Percentiles rank a stretch among this genome's conserved stretches.
Conservation (phyloP, 345 rosid species). For the Eucalyptus polyanthemos region DNA sequence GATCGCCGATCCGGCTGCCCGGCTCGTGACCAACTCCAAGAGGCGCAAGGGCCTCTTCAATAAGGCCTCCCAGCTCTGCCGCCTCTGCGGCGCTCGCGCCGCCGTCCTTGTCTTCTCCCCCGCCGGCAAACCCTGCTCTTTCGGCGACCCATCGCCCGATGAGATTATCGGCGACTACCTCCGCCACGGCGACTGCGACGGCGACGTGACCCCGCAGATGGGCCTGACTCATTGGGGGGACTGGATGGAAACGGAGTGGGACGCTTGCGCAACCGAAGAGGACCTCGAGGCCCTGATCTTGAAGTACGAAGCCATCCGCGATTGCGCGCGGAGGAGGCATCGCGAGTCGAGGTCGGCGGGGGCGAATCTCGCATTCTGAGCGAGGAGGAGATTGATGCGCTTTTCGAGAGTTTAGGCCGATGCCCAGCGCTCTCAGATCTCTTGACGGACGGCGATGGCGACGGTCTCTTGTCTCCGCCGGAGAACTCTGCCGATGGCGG, state of each 20-base stretch:
- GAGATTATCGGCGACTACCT: background rate
- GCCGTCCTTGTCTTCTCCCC: background rate
- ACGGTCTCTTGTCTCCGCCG: background rate
- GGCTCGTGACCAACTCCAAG: background rate
- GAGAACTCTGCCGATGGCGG: background rate
- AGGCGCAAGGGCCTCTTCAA: background rate
- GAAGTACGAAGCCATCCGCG: no score
- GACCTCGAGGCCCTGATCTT: no score
- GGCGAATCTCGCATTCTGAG: background rate
- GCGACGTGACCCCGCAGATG: no score
- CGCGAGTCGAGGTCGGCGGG: rapidly evolving
- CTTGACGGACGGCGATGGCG: no score
- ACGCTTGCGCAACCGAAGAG: no score
- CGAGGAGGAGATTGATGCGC: background rate
- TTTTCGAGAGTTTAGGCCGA: background rate
- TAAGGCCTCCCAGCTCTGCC: background rate
- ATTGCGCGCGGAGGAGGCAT: no score
- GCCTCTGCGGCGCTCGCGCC: background rate
- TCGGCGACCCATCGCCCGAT: background rate
- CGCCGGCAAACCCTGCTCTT: background rate
- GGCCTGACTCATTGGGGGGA: no score
- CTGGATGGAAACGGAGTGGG: no score
- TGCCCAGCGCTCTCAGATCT: no score
- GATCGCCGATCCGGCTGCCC: background rate
- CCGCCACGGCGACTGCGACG: background rate